phyloP scores from a whole-genome alignment of 768 basidiomycete species.

The Xanthoconium purpureum region DNA sequence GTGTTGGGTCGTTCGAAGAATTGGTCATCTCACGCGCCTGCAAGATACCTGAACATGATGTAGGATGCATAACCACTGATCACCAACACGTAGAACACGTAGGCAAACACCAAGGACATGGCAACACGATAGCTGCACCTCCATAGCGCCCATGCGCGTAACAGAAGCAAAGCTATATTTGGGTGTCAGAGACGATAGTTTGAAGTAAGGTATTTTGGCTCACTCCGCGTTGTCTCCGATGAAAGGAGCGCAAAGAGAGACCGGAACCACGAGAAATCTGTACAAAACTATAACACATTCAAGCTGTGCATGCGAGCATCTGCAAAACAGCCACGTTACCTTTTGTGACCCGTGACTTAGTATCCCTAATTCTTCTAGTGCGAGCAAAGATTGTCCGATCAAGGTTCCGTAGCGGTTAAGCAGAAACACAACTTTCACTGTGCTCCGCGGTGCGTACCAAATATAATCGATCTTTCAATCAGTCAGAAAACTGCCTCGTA shows the following conservation, averaged over 20 bases:
- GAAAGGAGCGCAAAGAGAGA: neutral
- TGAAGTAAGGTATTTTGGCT: neutral
- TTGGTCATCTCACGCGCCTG: neutral
- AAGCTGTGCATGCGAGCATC: neutral
- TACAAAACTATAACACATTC: conserved; percentile 11
- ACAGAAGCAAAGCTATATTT: conserved; percentile 13
- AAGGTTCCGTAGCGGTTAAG: conserved; percentile 20
- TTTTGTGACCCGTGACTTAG: conserved; percentile 8
- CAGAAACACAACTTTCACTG: conserved; percentile 14
- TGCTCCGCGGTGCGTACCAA: conserved; percentile 11
- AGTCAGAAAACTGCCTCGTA: neutral
- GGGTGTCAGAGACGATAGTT: neutral
- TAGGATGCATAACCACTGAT: neutral
- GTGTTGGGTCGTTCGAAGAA: neutral
- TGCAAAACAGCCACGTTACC: neutral
- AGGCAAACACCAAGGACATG: conserved; percentile 5
- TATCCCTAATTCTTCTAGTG: conserved; percentile 13
- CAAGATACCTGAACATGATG: neutral
- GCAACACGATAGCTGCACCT: conserved; percentile 2
- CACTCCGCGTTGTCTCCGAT: conserved; percentile 17
- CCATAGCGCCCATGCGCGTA: conserved; percentile 23
- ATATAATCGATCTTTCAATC: conserved; percentile 5
- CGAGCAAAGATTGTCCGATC: conserved; percentile 5
- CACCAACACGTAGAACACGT: conserved; percentile 10
- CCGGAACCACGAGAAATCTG: neutral